These are phyloP conservation scores for Penicillium malachiteum DNA, from an alignment of 495 filamentous ascomycete genomes.

Conservation along the genomic window DNA sequence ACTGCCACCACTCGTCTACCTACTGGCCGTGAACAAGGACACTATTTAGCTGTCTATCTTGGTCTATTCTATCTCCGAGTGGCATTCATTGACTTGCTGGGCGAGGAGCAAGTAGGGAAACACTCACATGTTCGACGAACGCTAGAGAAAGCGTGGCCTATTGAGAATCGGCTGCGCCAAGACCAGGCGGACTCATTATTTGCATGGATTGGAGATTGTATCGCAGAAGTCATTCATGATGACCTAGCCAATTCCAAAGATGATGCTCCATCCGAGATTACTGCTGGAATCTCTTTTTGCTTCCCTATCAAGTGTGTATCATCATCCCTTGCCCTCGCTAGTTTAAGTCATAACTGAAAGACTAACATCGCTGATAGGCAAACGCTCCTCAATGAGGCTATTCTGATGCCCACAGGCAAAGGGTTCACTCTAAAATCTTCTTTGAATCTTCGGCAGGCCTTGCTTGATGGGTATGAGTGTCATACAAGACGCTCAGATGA, in stretches of 20 bases:
- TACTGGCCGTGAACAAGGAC: constrained; percentile 56
- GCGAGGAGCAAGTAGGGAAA: constrained; percentile 30
- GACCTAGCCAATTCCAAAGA: constrained; percentile 33
- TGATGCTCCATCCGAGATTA: constrained; percentile 48
- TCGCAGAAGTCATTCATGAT: constrained; percentile 62
- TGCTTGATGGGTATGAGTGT: constrained; percentile 62
- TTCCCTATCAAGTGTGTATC: constrained; percentile 70
- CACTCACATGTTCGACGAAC: constrained; percentile 48
- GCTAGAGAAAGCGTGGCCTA: constrained; percentile 69
- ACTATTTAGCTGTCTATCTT: constrained; percentile 70
- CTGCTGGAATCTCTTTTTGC: constrained; percentile 74
- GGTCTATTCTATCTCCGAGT: constrained; percentile 74
- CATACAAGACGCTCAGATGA: constrained; percentile 37
- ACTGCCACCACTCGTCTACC: constrained; percentile 71
- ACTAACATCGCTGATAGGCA: constrained; percentile 49
- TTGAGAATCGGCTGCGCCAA: constrained; percentile 67
- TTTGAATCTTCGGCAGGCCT: constrained; percentile 64
- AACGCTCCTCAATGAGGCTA: constrained; percentile 64
- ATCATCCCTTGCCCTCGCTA: not conserved
- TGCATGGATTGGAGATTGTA: constrained; percentile 69
- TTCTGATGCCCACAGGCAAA: constrained; percentile 76
- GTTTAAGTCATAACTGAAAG: not conserved
- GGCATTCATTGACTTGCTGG: constrained; percentile 66
- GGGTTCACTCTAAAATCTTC: constrained; percentile 69
- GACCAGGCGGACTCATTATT: constrained; percentile 68